Evolutionary conservation across 1,284 basidiomycete genomes (phyloP).

Genomic region (Gomphus bonarii): DNA sequence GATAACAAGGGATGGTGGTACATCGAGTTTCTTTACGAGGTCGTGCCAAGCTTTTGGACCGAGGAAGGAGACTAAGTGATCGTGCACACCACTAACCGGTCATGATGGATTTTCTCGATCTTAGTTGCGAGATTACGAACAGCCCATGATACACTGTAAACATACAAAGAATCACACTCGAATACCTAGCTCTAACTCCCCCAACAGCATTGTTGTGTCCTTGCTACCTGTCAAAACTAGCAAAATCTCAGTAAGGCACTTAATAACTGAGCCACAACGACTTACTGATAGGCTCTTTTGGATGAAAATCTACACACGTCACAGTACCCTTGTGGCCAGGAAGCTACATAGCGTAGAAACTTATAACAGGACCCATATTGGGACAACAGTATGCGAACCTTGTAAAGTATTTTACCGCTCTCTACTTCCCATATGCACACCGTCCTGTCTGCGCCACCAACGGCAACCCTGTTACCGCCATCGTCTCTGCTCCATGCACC

Average conservation of each 20-base stretch:
- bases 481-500: conserved; percentile 79
- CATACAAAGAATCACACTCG: conserved; percentile 16
- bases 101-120: background rate
- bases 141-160: background rate
- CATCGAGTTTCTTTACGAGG: conserved; percentile 10
- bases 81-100: no score
- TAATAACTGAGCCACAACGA: conserved; percentile 14
- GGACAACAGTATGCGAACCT: conserved; percentile 36
- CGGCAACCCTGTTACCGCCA: conserved; percentile 58
- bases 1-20: conserved; percentile 8
- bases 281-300: conserved; percentile 84
- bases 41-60: conserved; percentile 9
- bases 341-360: conserved; percentile 35
- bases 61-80: background rate
- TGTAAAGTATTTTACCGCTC: conserved; percentile 75
- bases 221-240: conserved; percentile 80
- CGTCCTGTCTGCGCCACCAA: conserved; percentile 74
- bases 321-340: conserved; percentile 94
- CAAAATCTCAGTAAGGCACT: conserved; percentile 4
- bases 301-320: conserved; percentile 83
- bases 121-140: background rate
- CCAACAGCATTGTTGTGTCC: conserved; percentile 81
- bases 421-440: conserved; percentile 94
- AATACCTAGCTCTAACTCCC: conserved; percentile 66
- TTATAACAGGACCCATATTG: background rate